Conservation (phyloP, 805 yeast genomes). For the Wickerhamomyces hampshirensis region DNA sequence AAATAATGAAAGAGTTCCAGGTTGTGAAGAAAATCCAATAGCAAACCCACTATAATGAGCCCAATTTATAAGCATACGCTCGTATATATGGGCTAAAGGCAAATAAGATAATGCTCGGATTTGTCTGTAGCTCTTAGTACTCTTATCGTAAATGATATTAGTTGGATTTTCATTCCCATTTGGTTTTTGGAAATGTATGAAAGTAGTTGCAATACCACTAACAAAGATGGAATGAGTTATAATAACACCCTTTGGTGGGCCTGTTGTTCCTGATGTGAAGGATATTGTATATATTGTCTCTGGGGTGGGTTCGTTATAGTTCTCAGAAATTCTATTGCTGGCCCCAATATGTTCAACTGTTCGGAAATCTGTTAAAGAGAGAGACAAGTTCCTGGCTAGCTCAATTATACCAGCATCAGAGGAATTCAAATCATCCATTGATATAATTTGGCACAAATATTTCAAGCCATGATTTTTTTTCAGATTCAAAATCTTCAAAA, state of each 20-base stretch:
- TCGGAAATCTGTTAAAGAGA: conserved; percentile 32
- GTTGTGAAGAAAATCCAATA: conserved; percentile 45
- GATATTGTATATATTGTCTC: conserved; percentile 46
- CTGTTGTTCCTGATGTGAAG: conserved; percentile 66
- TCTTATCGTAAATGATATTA: conserved; percentile 13
- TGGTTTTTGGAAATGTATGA: conserved; percentile 10
- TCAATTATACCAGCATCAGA: conserved; percentile 20
- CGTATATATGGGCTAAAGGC: conserved; percentile 60
- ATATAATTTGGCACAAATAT: conserved; percentile 38
- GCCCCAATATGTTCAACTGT: conserved; percentile 30
- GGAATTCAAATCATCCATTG: conserved; percentile 38
- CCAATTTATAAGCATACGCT: conserved; percentile 37
- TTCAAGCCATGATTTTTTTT: conserved; percentile 28
- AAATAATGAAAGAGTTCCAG: conserved; percentile 37
- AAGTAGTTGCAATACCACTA: conserved; percentile 31
- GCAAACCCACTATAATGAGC: conserved; percentile 32
- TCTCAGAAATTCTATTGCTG: conserved; percentile 30
- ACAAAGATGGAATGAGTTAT: conserved; percentile 40
- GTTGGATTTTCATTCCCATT: conserved; percentile 4
- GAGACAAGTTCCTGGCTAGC: conserved; percentile 17
- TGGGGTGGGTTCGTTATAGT: conserved; percentile 29
- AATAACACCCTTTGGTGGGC: conserved; percentile 58
- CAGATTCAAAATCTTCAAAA: conserved; percentile 36
- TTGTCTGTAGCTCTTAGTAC: conserved; percentile 16
- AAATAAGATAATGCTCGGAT: conserved; percentile 34